These are phyloP conservation scores for Rhodocollybia butyracea DNA, from an alignment of 768 basidiomycete species.

Conservation along the genomic window DNA sequence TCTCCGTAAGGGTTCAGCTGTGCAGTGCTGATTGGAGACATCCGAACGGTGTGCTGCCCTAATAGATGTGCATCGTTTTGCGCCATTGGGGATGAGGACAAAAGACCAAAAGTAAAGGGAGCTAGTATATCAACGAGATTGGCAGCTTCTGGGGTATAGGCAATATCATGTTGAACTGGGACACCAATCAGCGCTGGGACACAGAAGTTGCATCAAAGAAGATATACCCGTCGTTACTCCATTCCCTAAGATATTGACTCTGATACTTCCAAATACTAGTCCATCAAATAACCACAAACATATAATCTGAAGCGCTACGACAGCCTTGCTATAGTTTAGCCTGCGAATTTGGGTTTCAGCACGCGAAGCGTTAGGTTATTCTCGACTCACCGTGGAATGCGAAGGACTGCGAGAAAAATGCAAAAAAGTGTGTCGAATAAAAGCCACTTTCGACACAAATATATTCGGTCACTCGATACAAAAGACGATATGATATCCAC, in stretches of 20 bases:
- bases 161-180: slow-evolving; percentile 31
- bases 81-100: slow-evolving; percentile 36
- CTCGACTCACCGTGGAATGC: slow-evolving; percentile 81
- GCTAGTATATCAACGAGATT: slow-evolving; percentile 47
- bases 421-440: slow-evolving; percentile 64
- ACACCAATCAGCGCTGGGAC: not conserved
- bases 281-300: slow-evolving; percentile 64
- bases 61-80: slow-evolving; percentile 59
- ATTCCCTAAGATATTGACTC: slow-evolving; percentile 45
- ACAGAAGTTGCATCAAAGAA: slow-evolving; percentile 22
- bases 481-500: slow-evolving; percentile 65
- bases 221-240: slow-evolving; percentile 17
- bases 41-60: slow-evolving; percentile 88
- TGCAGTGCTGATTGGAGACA: slow-evolving; percentile 93
- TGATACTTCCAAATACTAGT: slow-evolving; percentile 69
- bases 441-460: slow-evolving; percentile 68
- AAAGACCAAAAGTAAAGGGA: slow-evolving; percentile 47
- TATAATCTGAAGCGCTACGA: slow-evolving; percentile 60
- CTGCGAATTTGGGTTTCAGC: no score
- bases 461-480: slow-evolving; percentile 36
- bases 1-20: slow-evolving; percentile 75
- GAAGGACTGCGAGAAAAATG: slow-evolving; percentile 52
- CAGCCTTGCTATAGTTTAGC: slow-evolving; percentile 61
- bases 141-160: slow-evolving; percentile 43
- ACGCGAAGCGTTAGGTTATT: no score